Evolutionary conservation across 169 alveolate species (phyloP), one percentile per base, ranked within the genome.

Genomic region (Plasmodium vinckei): DNA sequence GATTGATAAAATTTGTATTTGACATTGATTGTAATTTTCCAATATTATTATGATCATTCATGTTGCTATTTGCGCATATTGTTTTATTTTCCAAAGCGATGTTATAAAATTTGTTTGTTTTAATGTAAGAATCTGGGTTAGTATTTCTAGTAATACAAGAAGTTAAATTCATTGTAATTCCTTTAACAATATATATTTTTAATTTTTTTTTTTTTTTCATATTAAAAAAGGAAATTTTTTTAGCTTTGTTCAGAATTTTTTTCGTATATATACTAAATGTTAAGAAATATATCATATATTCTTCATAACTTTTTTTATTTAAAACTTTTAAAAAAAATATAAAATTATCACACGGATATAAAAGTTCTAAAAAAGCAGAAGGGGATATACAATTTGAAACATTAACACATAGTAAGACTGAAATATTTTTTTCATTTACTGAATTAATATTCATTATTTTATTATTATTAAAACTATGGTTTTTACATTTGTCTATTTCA

Each of bases 311-410:
- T 63, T 75, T 75, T 56, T 63, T 75, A 51, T 75, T 75, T 75
- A 75, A 63, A 21, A 75, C 77, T 63, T 63, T 75, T 75, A 75
- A 75, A 75, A 75, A 75, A 64, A 75, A 75, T 60, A 75, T 63
- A 64, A 75, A 75, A 49, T 75, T 61, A 56, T 75, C 88, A 53
- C 25, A 75, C 5, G 88, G 88, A 44, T 75, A 67, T 61, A 75
- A 57, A 6, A 63, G 46, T 64, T 75, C 88, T 51, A 75, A 56
- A 67, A 75, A 75, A 19, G 47, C 88, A 21, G 88, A 75, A 25
- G 88, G 88, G 25, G 88, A 75, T 42, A 75, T 19, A 49, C 88
- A 75, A 57, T 75, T 75, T 19, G 75, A 63, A 21, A 75, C 88
- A 56, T 75, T 75, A 9, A 63, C 88, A 44, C 88, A 75, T 12